phyloP scores from a whole-genome alignment of 805 yeast genomes.

The Myxozyma neglecta region DNA sequence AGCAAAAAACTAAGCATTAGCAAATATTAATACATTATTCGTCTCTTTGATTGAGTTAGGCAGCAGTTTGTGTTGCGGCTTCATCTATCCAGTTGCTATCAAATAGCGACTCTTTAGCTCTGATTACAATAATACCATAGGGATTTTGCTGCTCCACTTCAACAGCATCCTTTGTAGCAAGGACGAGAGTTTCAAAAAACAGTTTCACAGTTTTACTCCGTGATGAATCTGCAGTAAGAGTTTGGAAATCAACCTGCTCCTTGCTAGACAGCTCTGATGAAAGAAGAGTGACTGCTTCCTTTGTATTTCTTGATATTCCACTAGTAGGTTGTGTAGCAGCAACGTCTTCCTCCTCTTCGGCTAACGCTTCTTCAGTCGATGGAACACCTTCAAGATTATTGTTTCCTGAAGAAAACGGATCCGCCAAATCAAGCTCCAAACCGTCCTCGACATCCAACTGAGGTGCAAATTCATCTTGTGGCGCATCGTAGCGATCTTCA shows the following conservation, averaged over 20 bases:
- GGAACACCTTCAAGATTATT: background rate
- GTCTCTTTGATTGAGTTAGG: background rate
- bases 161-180: slow-evolving; percentile 76
- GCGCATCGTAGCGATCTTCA: slow-evolving; percentile 8
- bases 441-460: slow-evolving; percentile 6
- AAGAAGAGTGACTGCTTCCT: slow-evolving; percentile 52
- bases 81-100: slow-evolving; percentile 15
- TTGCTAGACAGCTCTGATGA: slow-evolving; percentile 40
- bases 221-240: slow-evolving; percentile 36
- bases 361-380: background rate
- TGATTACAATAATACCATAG: slow-evolving; percentile 60
- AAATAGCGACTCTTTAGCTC: slow-evolving; percentile 47
- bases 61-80: background rate
- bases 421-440: slow-evolving; percentile 20
- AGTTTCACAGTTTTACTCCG: slow-evolving; percentile 64
- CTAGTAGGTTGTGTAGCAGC: slow-evolving; percentile 24
- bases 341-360: slow-evolving; percentile 10
- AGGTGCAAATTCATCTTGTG: slow-evolving; percentile 5
- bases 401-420: background rate
- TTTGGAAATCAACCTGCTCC: slow-evolving; percentile 38
- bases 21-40: background rate
- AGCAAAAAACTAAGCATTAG: background rate
- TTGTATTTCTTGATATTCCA: slow-evolving; percentile 45
- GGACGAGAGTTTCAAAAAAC: slow-evolving; percentile 78
- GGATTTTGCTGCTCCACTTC: slow-evolving; percentile 58